Percentiles rank a stretch among this genome's conserved stretches.
These are phyloP conservation scores for Podaxis pistillaris DNA, from an alignment of 768 basidiomycete species.

Conservation along the genomic window DNA sequence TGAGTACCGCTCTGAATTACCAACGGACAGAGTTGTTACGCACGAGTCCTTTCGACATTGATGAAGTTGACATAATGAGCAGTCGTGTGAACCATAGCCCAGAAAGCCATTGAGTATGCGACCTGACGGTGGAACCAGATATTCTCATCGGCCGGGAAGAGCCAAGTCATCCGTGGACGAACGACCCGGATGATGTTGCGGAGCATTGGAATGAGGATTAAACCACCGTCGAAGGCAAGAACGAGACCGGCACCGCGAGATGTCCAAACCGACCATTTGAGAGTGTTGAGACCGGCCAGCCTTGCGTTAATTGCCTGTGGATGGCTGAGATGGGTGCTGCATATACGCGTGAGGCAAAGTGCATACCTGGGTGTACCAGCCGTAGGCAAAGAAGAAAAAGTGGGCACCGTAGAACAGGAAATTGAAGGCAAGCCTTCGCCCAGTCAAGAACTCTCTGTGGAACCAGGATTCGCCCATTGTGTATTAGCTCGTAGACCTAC, in stretches of 20 bases:
- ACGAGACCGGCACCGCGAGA: conserved; percentile 92
- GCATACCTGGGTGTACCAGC: conserved; percentile 83
- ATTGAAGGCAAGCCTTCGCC: conserved; percentile 69
- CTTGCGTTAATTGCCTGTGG: conserved; percentile 55
- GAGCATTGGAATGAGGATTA: conserved; percentile 87
- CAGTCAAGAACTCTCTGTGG: conserved; percentile 62
- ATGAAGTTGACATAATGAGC: conserved; percentile 94
- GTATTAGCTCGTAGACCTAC: background rate
- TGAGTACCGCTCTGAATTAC: background rate
- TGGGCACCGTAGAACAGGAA: conserved; percentile 81
- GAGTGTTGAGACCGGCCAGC: conserved; percentile 73
- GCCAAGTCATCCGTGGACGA: conserved; percentile 76
- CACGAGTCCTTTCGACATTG: conserved; percentile 86
- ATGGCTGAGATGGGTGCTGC: conserved; percentile 6
- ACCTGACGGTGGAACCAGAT: conserved; percentile 97
- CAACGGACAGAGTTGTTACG: conserved; percentile 25
- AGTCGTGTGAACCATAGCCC: conserved; percentile 89
- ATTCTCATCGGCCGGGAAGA: conserved; percentile 91
- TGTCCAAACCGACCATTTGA: conserved; percentile 84
- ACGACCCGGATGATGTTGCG: conserved; percentile 85
- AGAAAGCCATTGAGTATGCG: conserved; percentile 93
- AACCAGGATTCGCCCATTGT: conserved; percentile 73
- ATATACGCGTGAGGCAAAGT: background rate
- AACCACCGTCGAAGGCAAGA: conserved; percentile 80
- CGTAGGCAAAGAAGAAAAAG: conserved; percentile 71